Base-by-base conservation (phyloP, 345 rosid species). In the Turritis glabra region DNA sequence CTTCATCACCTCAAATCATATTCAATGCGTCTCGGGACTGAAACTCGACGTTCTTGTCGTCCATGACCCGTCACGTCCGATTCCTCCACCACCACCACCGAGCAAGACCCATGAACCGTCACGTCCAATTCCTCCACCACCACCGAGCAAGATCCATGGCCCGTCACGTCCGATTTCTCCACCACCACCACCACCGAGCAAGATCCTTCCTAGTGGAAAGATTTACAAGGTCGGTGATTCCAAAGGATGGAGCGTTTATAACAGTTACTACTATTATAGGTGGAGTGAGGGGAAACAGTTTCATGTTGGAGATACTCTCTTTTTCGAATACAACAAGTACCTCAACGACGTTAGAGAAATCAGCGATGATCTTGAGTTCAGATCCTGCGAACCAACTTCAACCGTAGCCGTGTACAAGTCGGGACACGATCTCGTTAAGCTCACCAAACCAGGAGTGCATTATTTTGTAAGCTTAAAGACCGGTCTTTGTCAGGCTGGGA, bases 1-100 rank as follows among this genome's bases (percentile, higher is more conserved):
- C 60, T 55, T 55, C 60, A 55, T 55, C 37, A 55, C 13, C 60
- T 55, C 60, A 8, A 55, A 55, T n/a, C 22, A 55, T 15, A 5
- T 18, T 29, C 60, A 8, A 27, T 55, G 60, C 60, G 19, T 18
- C 2, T 15, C 2, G 0, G 60, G 57, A 52, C 38, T 27, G 19
- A 29, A 55, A 55, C 21, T n/a, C 21, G 12, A 27, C 38, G 60
- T 29, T n/a, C 9, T 25, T 52, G 57, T 52, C 57, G 33, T 52
- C 6, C 32, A 23, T 6, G 56, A 52, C 33, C 9, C 8, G 11
- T 26, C 35, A 52, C 57, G 33, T 25, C 33, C 32, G 0, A 14
- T 25, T 52, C 57, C 11, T 27, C 1, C 57, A 25, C 59, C 57
- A 22, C 30, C 57, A 23, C 32, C 57, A 52, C 18, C 32, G 5